Conservation (phyloP, 2,329 filamentous ascomycete genomes). For the Aspergillus proliferans region DNA sequence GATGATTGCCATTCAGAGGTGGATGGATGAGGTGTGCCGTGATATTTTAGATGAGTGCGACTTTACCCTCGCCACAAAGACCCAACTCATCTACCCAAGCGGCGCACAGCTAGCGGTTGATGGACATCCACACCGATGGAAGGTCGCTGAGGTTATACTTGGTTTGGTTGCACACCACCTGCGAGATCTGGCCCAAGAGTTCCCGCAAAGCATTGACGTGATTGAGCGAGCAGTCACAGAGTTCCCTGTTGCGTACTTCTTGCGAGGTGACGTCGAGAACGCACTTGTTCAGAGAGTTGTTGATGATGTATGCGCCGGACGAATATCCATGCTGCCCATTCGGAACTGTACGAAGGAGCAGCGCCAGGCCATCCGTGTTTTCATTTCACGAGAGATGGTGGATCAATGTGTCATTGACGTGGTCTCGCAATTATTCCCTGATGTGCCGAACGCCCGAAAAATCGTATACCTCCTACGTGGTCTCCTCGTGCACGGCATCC, state of each 20-base stretch:
- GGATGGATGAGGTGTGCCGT: constrained; percentile 45
- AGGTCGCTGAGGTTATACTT: constrained; percentile 38
- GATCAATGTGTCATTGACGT: constrained; percentile 7
- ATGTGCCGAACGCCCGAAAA: constrained; percentile 22
- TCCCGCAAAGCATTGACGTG: constrained; percentile 47
- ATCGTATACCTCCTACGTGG: constrained; percentile 56
- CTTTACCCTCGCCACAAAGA: constrained; percentile 48
- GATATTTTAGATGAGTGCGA: constrained; percentile 63
- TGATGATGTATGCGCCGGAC: constrained; percentile 34
- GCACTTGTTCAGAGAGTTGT: constrained; percentile 38
- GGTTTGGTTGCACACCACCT: constrained; percentile 34
- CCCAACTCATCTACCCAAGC: constrained; percentile 54
- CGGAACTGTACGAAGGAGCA: constrained; percentile 6
- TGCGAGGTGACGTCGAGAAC: constrained; percentile 45
- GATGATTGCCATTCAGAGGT: constrained; percentile 49
- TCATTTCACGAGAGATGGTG: constrained; percentile 26
- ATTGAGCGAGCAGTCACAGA: constrained; percentile 31
- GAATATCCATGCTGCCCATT: constrained; percentile 23
- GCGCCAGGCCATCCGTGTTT: constrained; percentile 22
- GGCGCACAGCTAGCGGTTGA: constrained; percentile 47
- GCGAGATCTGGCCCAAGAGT: constrained; percentile 30
- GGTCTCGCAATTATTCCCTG: constrained; percentile 25
- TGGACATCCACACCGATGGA: constrained; percentile 50
- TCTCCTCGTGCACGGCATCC: constrained; percentile 54
- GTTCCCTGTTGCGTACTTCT: constrained; percentile 55